Evolutionary conservation across 192 early-diverging fungal genomes (phyloP).

Genomic region (Linnemannia hyalina): DNA sequence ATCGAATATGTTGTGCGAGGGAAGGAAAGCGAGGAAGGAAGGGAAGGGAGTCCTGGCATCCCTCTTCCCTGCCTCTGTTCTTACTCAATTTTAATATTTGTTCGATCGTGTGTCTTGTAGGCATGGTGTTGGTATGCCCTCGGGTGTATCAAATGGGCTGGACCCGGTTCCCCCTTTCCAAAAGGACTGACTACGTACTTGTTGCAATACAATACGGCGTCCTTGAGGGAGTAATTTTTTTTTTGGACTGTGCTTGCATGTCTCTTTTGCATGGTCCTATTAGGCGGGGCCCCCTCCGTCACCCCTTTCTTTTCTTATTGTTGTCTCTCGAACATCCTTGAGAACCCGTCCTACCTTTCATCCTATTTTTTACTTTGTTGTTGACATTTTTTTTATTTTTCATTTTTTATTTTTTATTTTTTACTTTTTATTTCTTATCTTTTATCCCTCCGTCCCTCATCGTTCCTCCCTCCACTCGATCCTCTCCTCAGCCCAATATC

Average conservation of each 20-base stretch:
- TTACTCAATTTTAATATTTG: too few species aligned
- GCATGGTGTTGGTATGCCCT: background rate
- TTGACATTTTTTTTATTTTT: background rate
- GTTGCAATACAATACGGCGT: background rate
- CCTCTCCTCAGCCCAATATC: background rate
- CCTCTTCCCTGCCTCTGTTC: too few species aligned
- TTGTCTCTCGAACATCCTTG: background rate
- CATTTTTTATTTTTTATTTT: background rate
- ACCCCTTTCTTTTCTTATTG: background rate
- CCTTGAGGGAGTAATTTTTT: background rate
- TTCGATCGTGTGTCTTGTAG: too few species aligned
- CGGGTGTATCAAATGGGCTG: background rate
- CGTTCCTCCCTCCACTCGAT: background rate
- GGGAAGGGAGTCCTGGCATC: too few species aligned
- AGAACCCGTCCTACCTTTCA: conserved; percentile 4
- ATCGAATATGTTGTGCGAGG: too few species aligned
- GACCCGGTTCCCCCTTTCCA: background rate
- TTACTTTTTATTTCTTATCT: background rate
- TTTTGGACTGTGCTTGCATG: background rate
- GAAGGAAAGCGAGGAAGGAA: too few species aligned
- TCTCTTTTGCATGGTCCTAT: too few species aligned
- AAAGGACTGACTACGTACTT: background rate
- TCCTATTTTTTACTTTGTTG: background rate
- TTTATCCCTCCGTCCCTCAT: background rate
- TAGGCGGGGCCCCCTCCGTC: too few species aligned